These are phyloP conservation scores for Cytospora piceicola DNA, from an alignment of 2,329 filamentous ascomycete species.

Conservation along the genomic window DNA sequence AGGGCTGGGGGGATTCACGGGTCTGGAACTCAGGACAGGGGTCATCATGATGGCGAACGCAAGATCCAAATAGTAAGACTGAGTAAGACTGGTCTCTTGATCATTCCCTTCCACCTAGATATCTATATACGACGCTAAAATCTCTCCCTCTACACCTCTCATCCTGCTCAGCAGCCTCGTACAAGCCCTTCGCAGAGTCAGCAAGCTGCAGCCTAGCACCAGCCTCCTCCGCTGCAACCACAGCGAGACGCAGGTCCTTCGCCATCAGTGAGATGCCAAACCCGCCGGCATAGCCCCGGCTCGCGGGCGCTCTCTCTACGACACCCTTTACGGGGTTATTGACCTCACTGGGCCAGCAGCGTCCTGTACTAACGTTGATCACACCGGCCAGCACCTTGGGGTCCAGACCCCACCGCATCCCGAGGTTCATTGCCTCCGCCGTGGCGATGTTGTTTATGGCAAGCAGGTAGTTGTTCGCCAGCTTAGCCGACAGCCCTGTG, in stretches of 20 bases:
- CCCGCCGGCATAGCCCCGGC: slow-evolving; percentile 74
- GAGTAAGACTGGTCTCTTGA: neutral
- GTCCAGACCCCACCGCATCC: slow-evolving; percentile 64
- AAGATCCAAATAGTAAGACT: no score
- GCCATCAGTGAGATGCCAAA: slow-evolving; percentile 80
- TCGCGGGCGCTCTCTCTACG: slow-evolving; percentile 73
- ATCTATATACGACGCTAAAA: slow-evolving; percentile 81
- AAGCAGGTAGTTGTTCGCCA: slow-evolving; percentile 96
- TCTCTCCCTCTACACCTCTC: slow-evolving; percentile 70
- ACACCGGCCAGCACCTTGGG: slow-evolving; percentile 73
- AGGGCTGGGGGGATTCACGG: neutral
- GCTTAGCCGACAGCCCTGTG: slow-evolving; percentile 84
- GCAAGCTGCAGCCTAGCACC: slow-evolving; percentile 69
- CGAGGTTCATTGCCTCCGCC: slow-evolving; percentile 68
- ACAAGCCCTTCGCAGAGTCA: slow-evolving; percentile 65
- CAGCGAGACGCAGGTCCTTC: slow-evolving; percentile 76
- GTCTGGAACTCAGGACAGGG: neutral
- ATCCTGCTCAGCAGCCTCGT: slow-evolving; percentile 65
- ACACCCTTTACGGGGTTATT: slow-evolving; percentile 95
- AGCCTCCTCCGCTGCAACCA: slow-evolving; percentile 71
- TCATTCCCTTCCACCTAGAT: slow-evolving; percentile 60
- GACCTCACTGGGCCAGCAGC: slow-evolving; percentile 92
- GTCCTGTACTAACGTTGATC: slow-evolving; percentile 92
- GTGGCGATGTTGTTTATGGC: slow-evolving; percentile 86
- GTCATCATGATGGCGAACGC: neutral